Evolutionary conservation across 208 protist genomes (phyloP).

Genomic region (Leishmania tarentolae): DNA sequence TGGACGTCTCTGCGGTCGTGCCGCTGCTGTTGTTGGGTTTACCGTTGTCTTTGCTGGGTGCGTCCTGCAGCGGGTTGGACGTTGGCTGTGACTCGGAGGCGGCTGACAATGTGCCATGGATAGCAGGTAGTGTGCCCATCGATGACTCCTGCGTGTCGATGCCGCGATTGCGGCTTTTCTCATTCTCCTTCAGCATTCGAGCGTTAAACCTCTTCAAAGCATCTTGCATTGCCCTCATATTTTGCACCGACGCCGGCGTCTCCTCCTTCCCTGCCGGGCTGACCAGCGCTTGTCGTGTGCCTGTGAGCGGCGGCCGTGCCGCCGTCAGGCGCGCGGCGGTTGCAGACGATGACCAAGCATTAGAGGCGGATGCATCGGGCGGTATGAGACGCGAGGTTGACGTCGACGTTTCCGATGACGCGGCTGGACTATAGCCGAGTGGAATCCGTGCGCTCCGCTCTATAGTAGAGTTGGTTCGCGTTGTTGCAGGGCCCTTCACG

Average conservation of each 20-base stretch:
- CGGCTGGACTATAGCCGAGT: background rate
- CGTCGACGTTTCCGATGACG: background rate
- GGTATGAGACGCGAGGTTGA: background rate
- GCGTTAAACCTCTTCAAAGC: constrained; percentile 24
- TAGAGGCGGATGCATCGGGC: background rate
- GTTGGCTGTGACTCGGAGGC: background rate
- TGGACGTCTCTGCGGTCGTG: background rate
- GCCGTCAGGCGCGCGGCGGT: background rate
- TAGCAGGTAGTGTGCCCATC: background rate
- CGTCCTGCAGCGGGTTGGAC: background rate
- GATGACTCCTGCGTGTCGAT: constrained; percentile 2
- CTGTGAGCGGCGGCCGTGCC: background rate
- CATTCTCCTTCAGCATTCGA: constrained; percentile 16
- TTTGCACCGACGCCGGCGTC: background rate
- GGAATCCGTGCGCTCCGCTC: constrained; percentile 9
- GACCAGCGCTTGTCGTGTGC: background rate
- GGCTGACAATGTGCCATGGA: background rate
- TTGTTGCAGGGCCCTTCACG: background rate
- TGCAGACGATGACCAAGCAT: background rate
- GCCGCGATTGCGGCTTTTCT: constrained; percentile 8
- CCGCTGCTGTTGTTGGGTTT: background rate
- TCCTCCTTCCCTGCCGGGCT: background rate
- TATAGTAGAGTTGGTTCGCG: background rate
- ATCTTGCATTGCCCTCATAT: constrained; percentile 1
- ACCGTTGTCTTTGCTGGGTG: background rate